phyloP scores from a whole-genome alignment of 2,329 filamentous ascomycete genomes.

The Colletotrichum neosansevieriae region DNA sequence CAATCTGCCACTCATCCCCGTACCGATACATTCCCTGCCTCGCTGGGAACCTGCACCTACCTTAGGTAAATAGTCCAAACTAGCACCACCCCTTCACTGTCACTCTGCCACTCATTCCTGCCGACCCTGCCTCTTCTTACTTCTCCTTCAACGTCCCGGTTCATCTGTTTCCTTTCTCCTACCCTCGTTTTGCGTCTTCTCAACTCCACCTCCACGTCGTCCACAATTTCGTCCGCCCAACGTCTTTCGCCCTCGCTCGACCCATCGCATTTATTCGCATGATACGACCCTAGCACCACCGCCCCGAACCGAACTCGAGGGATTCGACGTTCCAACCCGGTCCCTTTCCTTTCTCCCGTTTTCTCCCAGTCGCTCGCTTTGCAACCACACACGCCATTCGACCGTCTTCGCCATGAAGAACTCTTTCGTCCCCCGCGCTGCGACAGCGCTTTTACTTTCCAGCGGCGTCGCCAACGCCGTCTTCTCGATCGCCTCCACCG shows the following conservation, averaged over 20 bases:
- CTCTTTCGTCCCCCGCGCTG: constrained; percentile 28
- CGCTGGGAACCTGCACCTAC: constrained; percentile 7
- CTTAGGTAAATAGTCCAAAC: background rate
- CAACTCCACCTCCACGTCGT: constrained; percentile 14
- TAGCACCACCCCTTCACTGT: constrained; percentile 34
- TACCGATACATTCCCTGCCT: constrained; percentile 25
- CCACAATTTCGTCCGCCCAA: constrained; percentile 12
- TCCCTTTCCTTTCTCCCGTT: constrained; percentile 1
- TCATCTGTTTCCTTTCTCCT: constrained; percentile 23
- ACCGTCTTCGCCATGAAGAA: constrained; percentile 24
- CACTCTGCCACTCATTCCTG: constrained; percentile 24
- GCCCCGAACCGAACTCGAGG: constrained; percentile 18
- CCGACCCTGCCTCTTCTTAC: constrained; percentile 18
- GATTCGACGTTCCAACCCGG: constrained; percentile 1
- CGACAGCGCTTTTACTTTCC: constrained; percentile 19
- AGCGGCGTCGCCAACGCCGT: constrained; percentile 27
- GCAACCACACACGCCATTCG: constrained; percentile 21
- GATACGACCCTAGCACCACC: constrained; percentile 13
- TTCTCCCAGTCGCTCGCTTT: constrained; percentile 32
- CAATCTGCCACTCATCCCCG: background rate
- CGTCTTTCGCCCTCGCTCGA: background rate
- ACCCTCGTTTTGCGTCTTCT: constrained; percentile 22
- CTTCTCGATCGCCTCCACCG: constrained; percentile 32
- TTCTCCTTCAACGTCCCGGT: constrained; percentile 29
- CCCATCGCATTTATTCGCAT: constrained; percentile 16